Evolutionary conservation across 73 alveolate species (phyloP).

Genomic region (Stentor roeselii): DNA sequence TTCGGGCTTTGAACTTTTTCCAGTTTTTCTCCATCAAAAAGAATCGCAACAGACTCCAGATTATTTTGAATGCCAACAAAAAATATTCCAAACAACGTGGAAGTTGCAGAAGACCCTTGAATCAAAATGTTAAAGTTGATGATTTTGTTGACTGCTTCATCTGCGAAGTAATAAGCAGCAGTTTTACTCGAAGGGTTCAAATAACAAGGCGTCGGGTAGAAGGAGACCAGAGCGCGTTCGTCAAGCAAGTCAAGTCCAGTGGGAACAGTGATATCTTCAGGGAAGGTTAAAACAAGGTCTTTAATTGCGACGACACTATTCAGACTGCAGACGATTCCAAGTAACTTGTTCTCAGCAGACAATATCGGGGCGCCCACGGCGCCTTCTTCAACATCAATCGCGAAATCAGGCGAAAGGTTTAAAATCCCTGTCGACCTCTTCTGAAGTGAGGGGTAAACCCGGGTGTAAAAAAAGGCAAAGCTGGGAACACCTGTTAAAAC

Average conservation of each 20-base stretch:
- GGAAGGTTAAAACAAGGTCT: not conserved
- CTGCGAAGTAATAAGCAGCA: not conserved
- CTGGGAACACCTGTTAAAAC: not conserved
- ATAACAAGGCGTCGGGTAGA: not conserved
- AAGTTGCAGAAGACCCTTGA: not conserved
- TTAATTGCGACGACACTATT: not conserved
- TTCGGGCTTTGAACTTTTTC: not conserved
- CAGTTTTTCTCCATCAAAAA: not conserved
- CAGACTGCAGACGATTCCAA: not conserved
- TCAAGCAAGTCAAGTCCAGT: not conserved
- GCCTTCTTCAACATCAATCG: not conserved
- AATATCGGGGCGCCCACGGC: not conserved
- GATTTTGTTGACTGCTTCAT: not conserved
- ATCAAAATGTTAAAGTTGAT: not conserved
- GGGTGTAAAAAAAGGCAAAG: not conserved
- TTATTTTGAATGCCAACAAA: not conserved
- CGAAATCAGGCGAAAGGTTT: not conserved
- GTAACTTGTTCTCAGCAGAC: not conserved
- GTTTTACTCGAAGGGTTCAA: not conserved
- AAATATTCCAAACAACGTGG: not conserved
- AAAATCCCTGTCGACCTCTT: not conserved
- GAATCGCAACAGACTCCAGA: not conserved
- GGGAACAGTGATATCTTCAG: not conserved
- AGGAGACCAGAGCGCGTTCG: not conserved
- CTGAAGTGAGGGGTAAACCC: not conserved